These are phyloP conservation scores for Xylaria multiplex DNA, from an alignment of 2,329 filamentous ascomycete species.

Conservation along the genomic window DNA sequence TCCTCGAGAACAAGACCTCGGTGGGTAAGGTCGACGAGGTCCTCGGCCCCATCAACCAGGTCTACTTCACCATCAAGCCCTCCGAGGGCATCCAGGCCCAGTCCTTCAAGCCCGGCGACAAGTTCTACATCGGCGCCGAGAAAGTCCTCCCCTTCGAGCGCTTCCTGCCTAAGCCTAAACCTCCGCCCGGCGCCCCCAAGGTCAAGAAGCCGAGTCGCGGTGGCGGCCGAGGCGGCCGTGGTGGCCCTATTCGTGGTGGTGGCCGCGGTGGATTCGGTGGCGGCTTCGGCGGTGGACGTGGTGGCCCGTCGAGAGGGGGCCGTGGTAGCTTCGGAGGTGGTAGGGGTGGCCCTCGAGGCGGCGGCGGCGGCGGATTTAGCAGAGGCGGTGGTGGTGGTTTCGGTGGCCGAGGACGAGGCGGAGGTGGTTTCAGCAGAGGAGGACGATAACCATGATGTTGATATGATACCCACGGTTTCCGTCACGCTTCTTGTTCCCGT, in stretches of 20 bases:
- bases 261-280: conserved; percentile 62
- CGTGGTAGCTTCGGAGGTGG: conserved; percentile 41
- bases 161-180: conserved; percentile 96
- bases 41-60: conserved; percentile 95
- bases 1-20: conserved; percentile 96
- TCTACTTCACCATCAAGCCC: conserved; percentile 98
- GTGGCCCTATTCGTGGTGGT: conserved; percentile 59
- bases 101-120: conserved; percentile 95
- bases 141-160: conserved; percentile 94
- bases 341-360: conserved; percentile 27
- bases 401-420: conserved; percentile 30
- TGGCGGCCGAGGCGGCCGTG: conserved; percentile 61
- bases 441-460: conserved; percentile 33
- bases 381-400: conserved; percentile 43
- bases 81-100: conserved; percentile 94
- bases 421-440: conserved; percentile 42
- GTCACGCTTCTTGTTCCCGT: conserved; percentile 18
- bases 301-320: conserved; percentile 37
- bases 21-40: conserved; percentile 99
- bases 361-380: conserved; percentile 42
- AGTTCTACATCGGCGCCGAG: conserved; percentile 94
- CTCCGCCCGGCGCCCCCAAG: conserved; percentile 70
- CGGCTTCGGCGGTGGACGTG: conserved; percentile 32
- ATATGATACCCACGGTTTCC: conserved; percentile 32
- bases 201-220: conserved; percentile 75